Evolutionary conservation across 176 grass and related monocot genomes (phyloP).

Genomic region (Canna indica): DNA sequence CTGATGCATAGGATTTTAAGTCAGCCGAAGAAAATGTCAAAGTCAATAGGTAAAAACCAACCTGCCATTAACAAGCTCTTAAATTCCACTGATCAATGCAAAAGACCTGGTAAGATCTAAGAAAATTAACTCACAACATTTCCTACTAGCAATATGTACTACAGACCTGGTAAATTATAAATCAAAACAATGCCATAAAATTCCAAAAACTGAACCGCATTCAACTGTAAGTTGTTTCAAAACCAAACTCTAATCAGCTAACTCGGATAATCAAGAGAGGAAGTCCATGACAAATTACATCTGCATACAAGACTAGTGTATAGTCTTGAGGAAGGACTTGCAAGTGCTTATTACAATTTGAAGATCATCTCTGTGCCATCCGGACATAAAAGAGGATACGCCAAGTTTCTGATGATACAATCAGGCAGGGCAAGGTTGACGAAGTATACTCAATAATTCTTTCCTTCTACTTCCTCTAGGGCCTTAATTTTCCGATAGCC

Average conservation of each 20-base stretch:
- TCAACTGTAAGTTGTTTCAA: neutral
- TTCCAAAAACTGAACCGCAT: neutral
- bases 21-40: no score
- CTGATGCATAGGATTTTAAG: no score
- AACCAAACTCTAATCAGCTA: neutral
- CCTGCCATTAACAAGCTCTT: no score
- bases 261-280: neutral
- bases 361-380: slow-evolving; percentile 6
- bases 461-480: slow-evolving; percentile 9
- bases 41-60: no score
- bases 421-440: neutral
- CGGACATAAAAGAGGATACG: neutral
- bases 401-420: neutral
- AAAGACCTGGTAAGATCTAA: no score
- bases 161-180: no score
- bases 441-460: neutral
- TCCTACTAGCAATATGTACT: no score
- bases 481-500: slow-evolving; percentile 26
- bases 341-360: slow-evolving; percentile 1
- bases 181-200: neutral
- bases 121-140: no score
- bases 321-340: neutral
- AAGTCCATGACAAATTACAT: neutral
- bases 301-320: neutral
- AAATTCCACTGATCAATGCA: no score